Percentiles rank a stretch among this genome's conserved stretches.
phyloP scores from a whole-genome alignment of 1,284 basidiomycete genomes.

The Exsudoporus floridanus region DNA sequence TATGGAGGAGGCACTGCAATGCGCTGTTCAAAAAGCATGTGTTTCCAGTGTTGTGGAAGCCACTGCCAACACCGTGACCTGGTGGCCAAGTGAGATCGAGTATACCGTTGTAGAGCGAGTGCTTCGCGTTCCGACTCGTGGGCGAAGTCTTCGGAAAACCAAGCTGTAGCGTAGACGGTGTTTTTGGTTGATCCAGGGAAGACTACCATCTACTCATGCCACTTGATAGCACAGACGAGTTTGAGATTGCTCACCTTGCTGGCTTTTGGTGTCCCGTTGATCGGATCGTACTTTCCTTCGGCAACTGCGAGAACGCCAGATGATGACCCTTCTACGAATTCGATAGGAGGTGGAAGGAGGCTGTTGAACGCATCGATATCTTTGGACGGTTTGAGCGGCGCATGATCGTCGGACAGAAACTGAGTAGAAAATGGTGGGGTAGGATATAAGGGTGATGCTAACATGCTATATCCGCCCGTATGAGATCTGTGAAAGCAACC shows the following conservation, averaged over 20 bases:
- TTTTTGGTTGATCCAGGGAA: conserved; percentile 26
- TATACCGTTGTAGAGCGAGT: conserved; percentile 47
- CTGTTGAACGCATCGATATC: conserved; percentile 73
- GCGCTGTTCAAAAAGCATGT: conserved; percentile 98
- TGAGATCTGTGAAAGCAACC: conserved; percentile 3
- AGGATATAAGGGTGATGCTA: conserved; percentile 60
- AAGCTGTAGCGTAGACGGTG: conserved; percentile 15
- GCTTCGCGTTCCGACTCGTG: conserved; percentile 20
- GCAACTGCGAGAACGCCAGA: conserved; percentile 65
- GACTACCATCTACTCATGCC: conserved; percentile 8
- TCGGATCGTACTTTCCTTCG: conserved; percentile 75
- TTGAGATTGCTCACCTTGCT: conserved; percentile 32
- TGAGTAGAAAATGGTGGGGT: conserved; percentile 50
- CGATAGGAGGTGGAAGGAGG: conserved; percentile 69
- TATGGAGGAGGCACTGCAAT: conserved; percentile 92
- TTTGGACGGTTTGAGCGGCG: conserved; percentile 61
- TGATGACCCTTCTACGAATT: conserved; percentile 79
- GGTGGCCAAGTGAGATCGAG: conserved; percentile 60
- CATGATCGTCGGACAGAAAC: conserved; percentile 46
- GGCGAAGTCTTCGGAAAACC: conserved; percentile 23
- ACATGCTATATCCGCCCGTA: conserved; percentile 41
- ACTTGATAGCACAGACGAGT: neutral
- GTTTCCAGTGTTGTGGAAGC: conserved; percentile 91
- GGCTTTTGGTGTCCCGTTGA: conserved; percentile 57
- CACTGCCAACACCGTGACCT: conserved; percentile 50